Evolutionary conservation across 768 basidiomycete genomes (phyloP).

Genomic region (Boletus sp.): DNA sequence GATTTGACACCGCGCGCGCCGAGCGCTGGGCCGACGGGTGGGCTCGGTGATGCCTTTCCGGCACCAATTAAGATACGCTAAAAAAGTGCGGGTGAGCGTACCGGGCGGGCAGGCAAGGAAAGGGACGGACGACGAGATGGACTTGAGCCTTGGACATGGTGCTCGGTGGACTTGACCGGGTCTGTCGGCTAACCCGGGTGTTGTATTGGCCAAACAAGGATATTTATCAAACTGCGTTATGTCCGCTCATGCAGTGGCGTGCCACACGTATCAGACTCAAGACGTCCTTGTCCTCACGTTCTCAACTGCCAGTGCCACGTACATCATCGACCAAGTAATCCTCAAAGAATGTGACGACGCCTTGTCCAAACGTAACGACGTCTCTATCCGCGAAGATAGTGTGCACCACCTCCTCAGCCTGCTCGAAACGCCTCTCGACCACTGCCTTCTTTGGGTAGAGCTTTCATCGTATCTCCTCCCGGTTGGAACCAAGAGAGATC

Average conservation of each 20-base stretch:
- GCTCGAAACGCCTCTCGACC: slow-evolving; percentile 30
- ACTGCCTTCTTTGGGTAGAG: slow-evolving; percentile 34
- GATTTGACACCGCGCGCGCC: slow-evolving; percentile 98
- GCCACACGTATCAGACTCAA: slow-evolving; percentile 10
- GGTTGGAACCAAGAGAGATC: slow-evolving; percentile 12
- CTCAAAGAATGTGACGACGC: slow-evolving; percentile 38
- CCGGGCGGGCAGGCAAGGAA: slow-evolving; percentile 4
- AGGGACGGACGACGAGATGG: slow-evolving; percentile 67
- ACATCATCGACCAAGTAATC: slow-evolving; percentile 25
- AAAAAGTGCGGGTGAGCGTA: slow-evolving; percentile 12
- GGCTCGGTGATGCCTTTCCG: slow-evolving; percentile 93
- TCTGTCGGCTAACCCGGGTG: background rate
- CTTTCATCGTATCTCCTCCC: slow-evolving; percentile 19
- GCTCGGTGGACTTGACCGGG: background rate
- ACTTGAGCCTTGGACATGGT: slow-evolving; percentile 70
- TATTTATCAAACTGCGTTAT: slow-evolving; percentile 5
- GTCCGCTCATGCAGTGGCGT: slow-evolving; percentile 1
- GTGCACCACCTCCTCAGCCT: slow-evolving; percentile 37
- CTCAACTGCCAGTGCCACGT: background rate
- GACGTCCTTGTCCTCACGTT: background rate
- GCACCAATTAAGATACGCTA: slow-evolving; percentile 87
- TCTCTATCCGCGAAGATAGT: slow-evolving; percentile 38
- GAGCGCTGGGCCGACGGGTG: slow-evolving; percentile 94
- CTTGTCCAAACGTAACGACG: slow-evolving; percentile 40
- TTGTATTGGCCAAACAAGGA: slow-evolving; percentile 21